Evolutionary conservation across 2,329 filamentous ascomycete genomes (phyloP).

Genomic region (Calonectria hongkongensis): DNA sequence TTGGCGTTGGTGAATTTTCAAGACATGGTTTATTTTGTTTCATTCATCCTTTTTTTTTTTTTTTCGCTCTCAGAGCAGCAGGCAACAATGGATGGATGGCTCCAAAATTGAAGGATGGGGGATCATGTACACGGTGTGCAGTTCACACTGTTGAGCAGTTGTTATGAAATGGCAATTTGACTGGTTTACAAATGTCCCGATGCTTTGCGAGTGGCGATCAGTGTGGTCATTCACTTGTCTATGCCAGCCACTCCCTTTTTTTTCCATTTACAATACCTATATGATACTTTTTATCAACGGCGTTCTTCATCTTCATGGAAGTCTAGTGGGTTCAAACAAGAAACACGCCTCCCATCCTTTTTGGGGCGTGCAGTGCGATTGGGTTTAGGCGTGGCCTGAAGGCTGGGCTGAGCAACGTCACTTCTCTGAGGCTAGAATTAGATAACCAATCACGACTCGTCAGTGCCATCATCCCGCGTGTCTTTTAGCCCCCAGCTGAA

Average conservation of each 20-base stretch:
- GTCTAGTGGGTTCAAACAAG: slow-evolving; percentile 24
- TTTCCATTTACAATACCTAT: slow-evolving; percentile 13
- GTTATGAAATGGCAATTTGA: neutral
- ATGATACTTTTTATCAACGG: slow-evolving; percentile 24
- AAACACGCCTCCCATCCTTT: slow-evolving; percentile 8
- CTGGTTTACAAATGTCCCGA: slow-evolving; percentile 17
- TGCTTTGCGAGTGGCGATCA: slow-evolving; percentile 7
- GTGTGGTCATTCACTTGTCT: slow-evolving; percentile 3
- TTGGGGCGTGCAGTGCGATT: slow-evolving; percentile 34
- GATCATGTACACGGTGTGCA: slow-evolving; percentile 36
- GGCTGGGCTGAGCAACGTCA: slow-evolving; percentile 31
- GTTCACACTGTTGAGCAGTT: slow-evolving; percentile 27
- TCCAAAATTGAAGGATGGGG: slow-evolving; percentile 14
- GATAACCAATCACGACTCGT: slow-evolving; percentile 36
- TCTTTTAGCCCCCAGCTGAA: slow-evolving; percentile 29
- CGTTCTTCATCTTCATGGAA: slow-evolving; percentile 20
- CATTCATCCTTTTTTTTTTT: slow-evolving; percentile 5
- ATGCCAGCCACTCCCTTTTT: slow-evolving; percentile 7
- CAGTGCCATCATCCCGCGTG: slow-evolving; percentile 34
- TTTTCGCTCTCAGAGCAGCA: slow-evolving; percentile 11
- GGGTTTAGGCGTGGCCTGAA: slow-evolving; percentile 18
- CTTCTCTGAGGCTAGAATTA: slow-evolving; percentile 31
- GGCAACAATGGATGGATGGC: slow-evolving; percentile 28
- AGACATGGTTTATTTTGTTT: neutral
- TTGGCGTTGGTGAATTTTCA: neutral